Evolutionary conservation across 371 early-diverging fungal species (phyloP), one percentile per base, ranked within the genome.

Genomic region (Saksenaea vasiformis): DNA sequence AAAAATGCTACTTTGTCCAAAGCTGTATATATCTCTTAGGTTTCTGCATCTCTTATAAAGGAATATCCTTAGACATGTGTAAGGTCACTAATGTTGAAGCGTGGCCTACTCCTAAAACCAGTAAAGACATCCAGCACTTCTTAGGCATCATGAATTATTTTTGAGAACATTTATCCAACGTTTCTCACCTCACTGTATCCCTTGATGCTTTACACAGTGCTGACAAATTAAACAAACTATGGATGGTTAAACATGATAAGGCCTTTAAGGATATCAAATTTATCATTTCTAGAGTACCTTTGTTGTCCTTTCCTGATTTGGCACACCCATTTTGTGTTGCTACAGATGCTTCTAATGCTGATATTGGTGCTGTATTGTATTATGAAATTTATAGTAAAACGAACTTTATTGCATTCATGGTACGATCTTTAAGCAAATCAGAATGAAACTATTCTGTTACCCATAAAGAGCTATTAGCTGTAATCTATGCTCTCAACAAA

Each of bases 271-370:
- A 13, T 8, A 22, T 66, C 1, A 68, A 72, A 36, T 22, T 36
- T 5, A 24, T 55, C 1, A 28, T 68, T 0, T 3, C 31, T 0
- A 14, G 39, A 54, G 54, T 37, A 44, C 56, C 69, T 11, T 38
- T 56, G 3, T 34, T 71, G 17, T 27, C 36, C 14, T 62, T 39
- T 13, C 76, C 80, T 1, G 70, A 82, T n/a, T 61, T 72, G 5
- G 28, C 8, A 0, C 28, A 61, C 0, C 69, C 67, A 2, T 77
- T 80, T 39, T 64, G 62, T 24, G 56, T 82, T 0, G 76, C 73
- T 7, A 77, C 78, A 0, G 80, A 85, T 61, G 77, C 82, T 0
- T 80, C 78, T 0, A 66, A 77, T 34, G 47, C 53, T 9, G 79
- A 74, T 9, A 76, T 77, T 31, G 78, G 75, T 15, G 72, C 71